Conservation (phyloP, 441 rosid species). For the Isatis lusitanica region DNA sequence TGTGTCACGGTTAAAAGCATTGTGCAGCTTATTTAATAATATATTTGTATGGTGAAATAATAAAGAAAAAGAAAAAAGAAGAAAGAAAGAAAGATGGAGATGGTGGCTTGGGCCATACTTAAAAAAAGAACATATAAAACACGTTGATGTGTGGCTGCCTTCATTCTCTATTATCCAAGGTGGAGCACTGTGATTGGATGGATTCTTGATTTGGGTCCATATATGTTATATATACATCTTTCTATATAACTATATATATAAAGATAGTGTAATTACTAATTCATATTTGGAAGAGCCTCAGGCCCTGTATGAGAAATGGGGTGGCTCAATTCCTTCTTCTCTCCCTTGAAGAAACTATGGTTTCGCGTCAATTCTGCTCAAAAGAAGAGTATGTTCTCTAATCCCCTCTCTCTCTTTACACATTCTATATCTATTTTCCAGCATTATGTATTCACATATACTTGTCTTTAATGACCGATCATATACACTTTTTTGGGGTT, state of each 20-base stretch:
- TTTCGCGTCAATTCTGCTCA: slow-evolving; percentile 68
- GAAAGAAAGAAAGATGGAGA: slow-evolving; percentile 25
- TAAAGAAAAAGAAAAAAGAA: background rate
- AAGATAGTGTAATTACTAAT: slow-evolving; percentile 8
- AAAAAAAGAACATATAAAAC: slow-evolving; percentile 34
- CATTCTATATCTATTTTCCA: background rate
- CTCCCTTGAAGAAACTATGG: slow-evolving; percentile 93
- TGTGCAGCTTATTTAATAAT: slow-evolving; percentile 11
- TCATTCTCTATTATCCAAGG: slow-evolving; percentile 27
- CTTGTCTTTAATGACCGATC: background rate
- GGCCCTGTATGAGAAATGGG: slow-evolving; percentile 51
- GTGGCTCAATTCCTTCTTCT: slow-evolving; percentile 81
- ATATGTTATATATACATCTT: slow-evolving; percentile 1
- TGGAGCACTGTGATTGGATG: slow-evolving; percentile 27
- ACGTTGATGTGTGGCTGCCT: slow-evolving; percentile 34
- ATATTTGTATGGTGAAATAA: slow-evolving; percentile 5
- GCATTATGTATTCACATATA: slow-evolving; percentile 7
- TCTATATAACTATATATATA: slow-evolving; percentile 19
- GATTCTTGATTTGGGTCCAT: slow-evolving; percentile 19
- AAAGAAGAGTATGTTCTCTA: slow-evolving; percentile 50
- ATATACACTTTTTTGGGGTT: background rate
- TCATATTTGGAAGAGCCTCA: slow-evolving; percentile 30
- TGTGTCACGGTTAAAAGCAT: slow-evolving; percentile 33
- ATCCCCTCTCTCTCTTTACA: background rate
- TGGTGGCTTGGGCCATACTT: slow-evolving; percentile 42